phyloP scores from a whole-genome alignment of 768 basidiomycete species.

The Tylopilus felleus region DNA sequence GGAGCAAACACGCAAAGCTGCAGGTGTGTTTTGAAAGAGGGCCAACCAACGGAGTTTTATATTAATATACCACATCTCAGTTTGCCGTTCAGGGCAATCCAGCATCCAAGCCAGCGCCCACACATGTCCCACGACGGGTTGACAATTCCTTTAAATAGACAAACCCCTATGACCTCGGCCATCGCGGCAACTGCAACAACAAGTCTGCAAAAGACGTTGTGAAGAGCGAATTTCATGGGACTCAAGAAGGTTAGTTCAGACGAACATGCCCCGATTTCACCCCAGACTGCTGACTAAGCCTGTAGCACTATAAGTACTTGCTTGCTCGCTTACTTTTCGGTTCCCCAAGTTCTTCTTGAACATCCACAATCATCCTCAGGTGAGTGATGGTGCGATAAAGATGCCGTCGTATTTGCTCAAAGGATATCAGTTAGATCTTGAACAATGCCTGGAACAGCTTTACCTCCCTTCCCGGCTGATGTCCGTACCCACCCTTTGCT shows the following conservation, averaged over 20 bases:
- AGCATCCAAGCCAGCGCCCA: too few relatives aligned
- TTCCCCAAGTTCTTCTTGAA: too few relatives aligned
- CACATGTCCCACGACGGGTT: too few relatives aligned
- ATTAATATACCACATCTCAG: too few relatives aligned
- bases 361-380: not conserved
- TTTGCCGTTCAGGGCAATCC: too few relatives aligned
- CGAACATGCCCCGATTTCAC: not conserved
- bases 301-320: too few relatives aligned
- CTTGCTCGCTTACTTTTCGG: too few relatives aligned
- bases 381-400: not conserved
- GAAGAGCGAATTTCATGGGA: not conserved
- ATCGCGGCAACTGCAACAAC: not conserved
- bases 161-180: too few relatives aligned
- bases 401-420: not conserved
- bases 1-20: too few relatives aligned
- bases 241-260: not conserved
- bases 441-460: conserved; percentile 32
- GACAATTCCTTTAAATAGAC: too few relatives aligned
- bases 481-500: conserved; percentile 44
- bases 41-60: too few relatives aligned
- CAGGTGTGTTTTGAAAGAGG: too few relatives aligned
- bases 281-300: not conserved
- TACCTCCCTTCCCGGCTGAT: conserved; percentile 44
- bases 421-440: not conserved
- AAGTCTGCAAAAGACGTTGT: not conserved